Evolutionary conservation across 75 land plant species (phyloP), one percentile per base, ranked within the genome.

Genomic region (Larix kaempferi): DNA sequence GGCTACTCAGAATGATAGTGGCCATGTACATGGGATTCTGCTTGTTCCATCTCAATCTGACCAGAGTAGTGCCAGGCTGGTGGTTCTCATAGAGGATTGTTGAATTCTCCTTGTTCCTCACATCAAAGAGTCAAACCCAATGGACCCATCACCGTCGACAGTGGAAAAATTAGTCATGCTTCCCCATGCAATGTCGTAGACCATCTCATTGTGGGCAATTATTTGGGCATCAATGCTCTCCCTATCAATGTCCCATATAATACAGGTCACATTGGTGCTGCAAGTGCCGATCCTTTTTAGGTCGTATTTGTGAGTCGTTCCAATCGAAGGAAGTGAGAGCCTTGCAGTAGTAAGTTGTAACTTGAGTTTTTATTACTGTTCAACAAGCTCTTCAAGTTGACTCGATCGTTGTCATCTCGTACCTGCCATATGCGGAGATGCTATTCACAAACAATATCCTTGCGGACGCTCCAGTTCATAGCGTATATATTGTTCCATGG

Each of bases 161-260:
- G 98, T 93, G 16, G 96, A 92, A 77, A 95, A 95, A 52, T 93
- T 92, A 37, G 91, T 88, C 12, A 87, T 91, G 27, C 88, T 94
- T n/a, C 98, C 96, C 98, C 98, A 93, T 41, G 96, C 96, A 37
- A 81, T 35, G 37, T 35, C 37, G 3, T 91, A 91, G 11, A 95
- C 98, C 86, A 91, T 96, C 83, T 93, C 91, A 76, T 95, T 96
- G 39, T 95, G 98, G 12, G 98, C 98, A 41, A 95, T 95, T 23
- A 95, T 78, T 78, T 95, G 98, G 19, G 98, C 91, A 73, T 93
- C 96, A n/a, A 95, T 94, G 13, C 77, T 91, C 54, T 86, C 88
- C 76, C 76, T 86, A 60, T 86, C 88, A 23, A 84, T 86, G 61
- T 86, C 88, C 88, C n/a, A n/a, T n/a, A n/a, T n/a, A n/a, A n/a